Percentiles rank a stretch among this genome's conserved stretches.
These are phyloP conservation scores for Acer saccharum DNA, from an alignment of 345 rosid genomes.

Conservation along the genomic window DNA sequence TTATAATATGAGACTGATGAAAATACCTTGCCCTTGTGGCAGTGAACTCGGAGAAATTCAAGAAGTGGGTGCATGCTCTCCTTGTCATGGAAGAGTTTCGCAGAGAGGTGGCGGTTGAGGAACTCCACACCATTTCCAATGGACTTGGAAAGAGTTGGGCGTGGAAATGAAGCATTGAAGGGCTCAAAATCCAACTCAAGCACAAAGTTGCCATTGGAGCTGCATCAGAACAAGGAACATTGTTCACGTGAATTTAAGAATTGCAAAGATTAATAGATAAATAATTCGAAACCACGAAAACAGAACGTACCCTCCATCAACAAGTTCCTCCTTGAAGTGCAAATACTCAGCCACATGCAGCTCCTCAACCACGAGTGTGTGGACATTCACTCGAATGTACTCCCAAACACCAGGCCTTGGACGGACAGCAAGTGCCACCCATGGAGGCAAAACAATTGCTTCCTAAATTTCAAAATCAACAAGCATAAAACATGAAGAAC, in stretches of 20 bases:
- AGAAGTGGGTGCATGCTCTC: constrained; percentile 92
- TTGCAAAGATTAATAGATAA: no score
- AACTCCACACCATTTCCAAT: constrained; percentile 97
- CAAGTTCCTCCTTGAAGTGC: constrained; percentile 95
- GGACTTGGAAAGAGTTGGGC: constrained; percentile 83
- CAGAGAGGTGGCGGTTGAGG: constrained; percentile 95
- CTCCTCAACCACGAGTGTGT: constrained; percentile 85
- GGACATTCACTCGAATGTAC: constrained; percentile 72
- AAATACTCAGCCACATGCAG: constrained; percentile 76
- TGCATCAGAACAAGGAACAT: constrained; percentile 25
- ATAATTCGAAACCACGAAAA: no score
- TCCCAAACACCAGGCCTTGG: constrained; percentile 99
- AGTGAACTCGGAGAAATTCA: constrained; percentile 81
- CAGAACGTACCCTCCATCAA: constrained; percentile 69
- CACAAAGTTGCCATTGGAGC: constrained; percentile 75
- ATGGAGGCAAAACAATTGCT: constrained; percentile 86
- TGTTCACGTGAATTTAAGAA: no score
- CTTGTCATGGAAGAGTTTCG: constrained; percentile 93
- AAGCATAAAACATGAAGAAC: neutral
- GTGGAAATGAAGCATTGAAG: constrained; percentile 82
- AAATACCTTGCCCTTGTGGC: constrained; percentile 78
- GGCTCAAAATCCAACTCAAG: constrained; percentile 98
- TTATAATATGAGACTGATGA: neutral
- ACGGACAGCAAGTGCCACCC: constrained; percentile 92
- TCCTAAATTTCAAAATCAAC: constrained; percentile 46